Base-by-base conservation (phyloP, 164 flowering plant genomes). In the Nymphaea thermarum region DNA sequence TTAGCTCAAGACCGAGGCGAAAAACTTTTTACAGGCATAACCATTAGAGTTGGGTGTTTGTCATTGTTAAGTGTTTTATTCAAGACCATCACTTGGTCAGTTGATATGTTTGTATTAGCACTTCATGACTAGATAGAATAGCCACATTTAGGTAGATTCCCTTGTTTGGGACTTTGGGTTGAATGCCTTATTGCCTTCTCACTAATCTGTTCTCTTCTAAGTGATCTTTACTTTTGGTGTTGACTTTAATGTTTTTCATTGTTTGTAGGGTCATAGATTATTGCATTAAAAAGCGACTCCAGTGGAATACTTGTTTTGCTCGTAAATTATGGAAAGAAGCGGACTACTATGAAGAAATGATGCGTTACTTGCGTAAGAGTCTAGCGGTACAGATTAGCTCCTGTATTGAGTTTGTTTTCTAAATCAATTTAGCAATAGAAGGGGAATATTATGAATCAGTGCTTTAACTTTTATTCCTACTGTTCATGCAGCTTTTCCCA, bases 281-380 rank as follows among this genome's bases (percentile, higher is more conserved):
- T 68, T 88, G 96, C 78, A 88, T 88, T 60, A 90, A 84, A 76
- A 94, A 91, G 72, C 85, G 99, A 65, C 89, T 94, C 15, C 87
- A 75, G 64, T 94, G 99, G 99, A 92, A 84, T 70, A 72, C 81
- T 53, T 88, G 87, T 75, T 94, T 88, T 84, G 99, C 94, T 77
- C 96, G 97, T 62, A 91, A 85, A 85, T 86, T 92, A 10, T 82
- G 88, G 78, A 94, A 85, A 78, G 99, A 94, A 80, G 72, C 83
- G 68, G 99, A 94, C 80, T 94, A 90, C 77, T 91, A 94, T 79
- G 99, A 94, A 79, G 98, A 90, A 57, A 84, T 94, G 98, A 90
- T 94, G 96, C 93, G 93, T 65, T 94, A 94, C 75, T 75, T 94
- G 82, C 87, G 96, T 73, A 91, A 74, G 80, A 91, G 86, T 78